These are phyloP conservation scores for Paramecium primaurelia DNA, from an alignment of 73 alveolate species.

Conservation along the genomic window DNA sequence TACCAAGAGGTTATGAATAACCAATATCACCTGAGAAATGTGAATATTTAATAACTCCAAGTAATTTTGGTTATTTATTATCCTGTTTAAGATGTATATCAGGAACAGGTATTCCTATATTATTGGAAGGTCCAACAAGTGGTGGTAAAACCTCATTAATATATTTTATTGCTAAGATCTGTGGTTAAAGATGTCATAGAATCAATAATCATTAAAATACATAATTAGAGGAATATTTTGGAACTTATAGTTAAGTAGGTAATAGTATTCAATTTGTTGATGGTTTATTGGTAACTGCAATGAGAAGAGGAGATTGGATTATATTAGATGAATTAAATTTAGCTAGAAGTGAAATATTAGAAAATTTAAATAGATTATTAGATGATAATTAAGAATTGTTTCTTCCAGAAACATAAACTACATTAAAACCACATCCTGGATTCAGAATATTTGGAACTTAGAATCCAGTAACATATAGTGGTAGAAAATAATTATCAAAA, in stretches of 20 bases:
- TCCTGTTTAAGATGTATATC: slow-evolving; percentile 74
- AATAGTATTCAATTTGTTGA: slow-evolving; percentile 87
- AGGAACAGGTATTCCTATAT: slow-evolving; percentile 89
- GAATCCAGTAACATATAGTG: slow-evolving; percentile 98
- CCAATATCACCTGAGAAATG: background rate
- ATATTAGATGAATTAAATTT: slow-evolving; percentile 93
- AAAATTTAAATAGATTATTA: slow-evolving; percentile 96
- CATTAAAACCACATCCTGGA: slow-evolving; percentile 94
- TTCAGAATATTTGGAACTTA: slow-evolving; percentile 98
- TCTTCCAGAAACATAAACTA: slow-evolving; percentile 93
- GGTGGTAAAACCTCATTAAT: slow-evolving; percentile 99
- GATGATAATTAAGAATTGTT: slow-evolving; percentile 98
- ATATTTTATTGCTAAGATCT: slow-evolving; percentile 84
- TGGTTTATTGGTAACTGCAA: slow-evolving; percentile 93
- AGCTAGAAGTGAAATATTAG: slow-evolving; percentile 95
- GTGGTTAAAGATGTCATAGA: slow-evolving; percentile 93
- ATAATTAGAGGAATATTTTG: slow-evolving; percentile 96
- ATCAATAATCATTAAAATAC: slow-evolving; percentile 99
- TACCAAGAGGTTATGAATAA: background rate
- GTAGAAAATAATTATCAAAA: slow-evolving; percentile 96
- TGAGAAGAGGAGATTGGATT: slow-evolving; percentile 91
- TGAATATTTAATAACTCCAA: slow-evolving; percentile 50
- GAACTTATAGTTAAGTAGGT: slow-evolving; percentile 89
- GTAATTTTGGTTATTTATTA: slow-evolving; percentile 44
- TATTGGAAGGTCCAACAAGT: slow-evolving; percentile 99